phyloP scores from a whole-genome alignment of 176 grass and related monocot species.

The Raddia distichophylla region DNA sequence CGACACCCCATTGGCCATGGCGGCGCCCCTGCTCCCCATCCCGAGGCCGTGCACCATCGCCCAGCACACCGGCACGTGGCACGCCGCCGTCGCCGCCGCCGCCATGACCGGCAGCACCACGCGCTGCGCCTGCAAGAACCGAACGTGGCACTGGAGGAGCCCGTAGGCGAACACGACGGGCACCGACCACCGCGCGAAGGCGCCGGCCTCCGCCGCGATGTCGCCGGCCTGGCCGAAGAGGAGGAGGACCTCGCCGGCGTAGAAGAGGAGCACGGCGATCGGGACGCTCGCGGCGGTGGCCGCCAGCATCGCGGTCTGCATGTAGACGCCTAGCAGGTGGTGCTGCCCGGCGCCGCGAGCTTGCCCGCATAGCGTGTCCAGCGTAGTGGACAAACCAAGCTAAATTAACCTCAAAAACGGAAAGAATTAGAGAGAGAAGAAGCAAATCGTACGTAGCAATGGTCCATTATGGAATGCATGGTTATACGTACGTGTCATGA shows the following conservation, averaged over 20 bases:
- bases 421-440: too few species aligned
- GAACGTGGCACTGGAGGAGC: constrained; percentile 33
- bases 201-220: constrained; percentile 46
- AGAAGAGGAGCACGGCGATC: constrained; percentile 33
- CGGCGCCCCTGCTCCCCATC: constrained; percentile 47
- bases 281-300: constrained; percentile 41
- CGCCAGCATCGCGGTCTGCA: constrained; percentile 52
- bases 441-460: too few species aligned
- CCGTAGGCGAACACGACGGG: constrained; percentile 39
- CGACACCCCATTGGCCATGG: constrained; percentile 37
- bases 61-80: constrained; percentile 59
- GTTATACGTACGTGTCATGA: too few species aligned
- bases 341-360: constrained; percentile 45
- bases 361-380: constrained; percentile 52
- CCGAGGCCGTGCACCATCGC: constrained; percentile 45
- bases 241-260: constrained; percentile 40
- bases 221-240: constrained; percentile 45
- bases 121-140: constrained; percentile 49
- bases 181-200: constrained; percentile 48
- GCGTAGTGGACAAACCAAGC: too few species aligned
- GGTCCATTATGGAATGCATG: too few species aligned
- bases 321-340: constrained; percentile 49
- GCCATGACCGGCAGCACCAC: constrained; percentile 49
- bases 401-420: too few species aligned
- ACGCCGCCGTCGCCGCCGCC: constrained; percentile 32